These are phyloP conservation scores for Dendrothele bispora DNA, from an alignment of 768 basidiomycete species.

Conservation along the genomic window DNA sequence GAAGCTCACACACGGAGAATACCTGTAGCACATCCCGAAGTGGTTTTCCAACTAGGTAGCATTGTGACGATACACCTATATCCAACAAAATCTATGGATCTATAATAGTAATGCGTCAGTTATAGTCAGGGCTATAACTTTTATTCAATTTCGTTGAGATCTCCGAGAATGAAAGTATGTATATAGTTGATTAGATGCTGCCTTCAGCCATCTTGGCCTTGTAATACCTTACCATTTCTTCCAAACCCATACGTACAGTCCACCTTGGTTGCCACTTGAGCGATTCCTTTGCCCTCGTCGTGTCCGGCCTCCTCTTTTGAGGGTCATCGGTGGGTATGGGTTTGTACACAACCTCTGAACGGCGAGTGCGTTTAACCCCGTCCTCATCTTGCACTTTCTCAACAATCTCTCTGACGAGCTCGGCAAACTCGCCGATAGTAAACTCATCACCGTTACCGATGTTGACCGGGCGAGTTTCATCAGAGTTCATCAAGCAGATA, in stretches of 20 bases:
- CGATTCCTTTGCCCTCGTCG: slow-evolving; percentile 79
- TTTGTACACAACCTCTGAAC: slow-evolving; percentile 72
- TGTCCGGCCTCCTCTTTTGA: slow-evolving; percentile 91
- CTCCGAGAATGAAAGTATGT: background rate
- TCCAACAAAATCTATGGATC: too few species aligned
- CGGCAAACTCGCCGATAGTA: slow-evolving; percentile 92
- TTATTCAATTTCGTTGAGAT: too few species aligned
- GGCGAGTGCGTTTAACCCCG: slow-evolving; percentile 48
- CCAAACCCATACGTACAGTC: slow-evolving; percentile 90
- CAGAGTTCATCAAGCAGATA: slow-evolving; percentile 93
- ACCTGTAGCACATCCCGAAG: too few species aligned
- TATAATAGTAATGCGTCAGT: too few species aligned
- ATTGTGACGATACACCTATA: too few species aligned
- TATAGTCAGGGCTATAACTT: too few species aligned
- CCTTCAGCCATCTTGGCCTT: slow-evolving; percentile 88
- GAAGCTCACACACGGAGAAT: too few species aligned
- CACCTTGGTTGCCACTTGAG: slow-evolving; percentile 92
- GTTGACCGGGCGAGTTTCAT: slow-evolving; percentile 93
- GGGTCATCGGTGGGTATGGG: slow-evolving; percentile 92
- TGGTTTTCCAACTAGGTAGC: too few species aligned
- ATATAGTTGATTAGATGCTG: slow-evolving; percentile 60
- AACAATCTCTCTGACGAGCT: slow-evolving; percentile 88
- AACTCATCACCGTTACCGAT: slow-evolving; percentile 96
- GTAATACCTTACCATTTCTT: slow-evolving; percentile 95
- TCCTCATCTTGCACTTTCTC: slow-evolving; percentile 90